A percentile compares a stretch with the other conserved stretches of the same genome.
Evolutionary conservation across 2,329 filamentous ascomycete genomes (phyloP).

Genomic region (Fusarium liriodendri): DNA sequence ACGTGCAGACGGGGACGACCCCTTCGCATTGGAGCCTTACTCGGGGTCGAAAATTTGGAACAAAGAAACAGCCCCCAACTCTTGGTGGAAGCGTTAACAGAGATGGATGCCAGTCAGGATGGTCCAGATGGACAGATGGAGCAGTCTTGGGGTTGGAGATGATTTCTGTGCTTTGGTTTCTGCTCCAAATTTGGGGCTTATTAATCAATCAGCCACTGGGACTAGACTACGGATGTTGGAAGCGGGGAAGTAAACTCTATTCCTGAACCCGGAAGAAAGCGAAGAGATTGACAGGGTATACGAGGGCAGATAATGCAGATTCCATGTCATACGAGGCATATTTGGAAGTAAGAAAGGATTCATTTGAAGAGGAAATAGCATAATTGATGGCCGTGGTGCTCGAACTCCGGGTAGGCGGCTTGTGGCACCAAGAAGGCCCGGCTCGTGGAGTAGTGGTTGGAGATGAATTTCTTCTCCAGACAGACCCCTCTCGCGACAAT

Average conservation of each 20-base stretch:
- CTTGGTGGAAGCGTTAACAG: not conserved
- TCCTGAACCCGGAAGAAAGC: not conserved
- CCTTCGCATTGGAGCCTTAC: slow-evolving; percentile 2
- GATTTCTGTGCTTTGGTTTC: not conserved
- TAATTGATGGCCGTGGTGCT: too few species aligned
- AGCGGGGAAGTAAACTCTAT: not conserved
- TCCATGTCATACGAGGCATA: not conserved
- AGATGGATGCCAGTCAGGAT: not conserved
- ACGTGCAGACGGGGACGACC: slow-evolving; percentile 19
- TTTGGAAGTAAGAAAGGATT: not conserved
- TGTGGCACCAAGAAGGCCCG: too few species aligned
- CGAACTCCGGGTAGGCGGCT: too few species aligned
- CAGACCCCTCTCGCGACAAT: not conserved
- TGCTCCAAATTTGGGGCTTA: not conserved
- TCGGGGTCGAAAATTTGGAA: not conserved
- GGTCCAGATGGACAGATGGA: not conserved
- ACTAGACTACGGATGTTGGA: not conserved
- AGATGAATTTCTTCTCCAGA: not conserved
- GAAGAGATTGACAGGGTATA: not conserved
- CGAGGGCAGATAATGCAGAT: not conserved
- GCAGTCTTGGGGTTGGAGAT: not conserved
- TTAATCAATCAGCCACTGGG: not conserved
- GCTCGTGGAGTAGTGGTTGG: not conserved
- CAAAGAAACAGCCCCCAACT: not conserved
- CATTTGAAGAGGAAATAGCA: too few species aligned